Percentiles rank a stretch among this genome's conserved stretches.
These are phyloP conservation scores for Phytophthora hibernalis DNA, from an alignment of 352 stramenopile genomes.

Conservation along the genomic window DNA sequence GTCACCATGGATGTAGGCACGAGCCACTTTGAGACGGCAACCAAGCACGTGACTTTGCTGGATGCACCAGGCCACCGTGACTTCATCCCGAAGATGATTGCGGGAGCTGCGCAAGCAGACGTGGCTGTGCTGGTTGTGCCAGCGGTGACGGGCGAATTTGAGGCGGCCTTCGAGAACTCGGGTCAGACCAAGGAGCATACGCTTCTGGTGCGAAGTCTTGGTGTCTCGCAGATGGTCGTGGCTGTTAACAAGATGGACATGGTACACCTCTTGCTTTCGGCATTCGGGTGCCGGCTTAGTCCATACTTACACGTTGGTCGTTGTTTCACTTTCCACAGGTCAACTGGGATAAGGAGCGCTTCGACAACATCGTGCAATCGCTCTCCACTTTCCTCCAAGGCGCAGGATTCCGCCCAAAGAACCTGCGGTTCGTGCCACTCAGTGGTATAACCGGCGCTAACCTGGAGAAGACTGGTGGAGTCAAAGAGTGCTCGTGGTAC, in stretches of 20 bases:
- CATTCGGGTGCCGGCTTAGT: neutral
- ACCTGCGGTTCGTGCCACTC: slow-evolving; percentile 88
- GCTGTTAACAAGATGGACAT: slow-evolving; percentile 99
- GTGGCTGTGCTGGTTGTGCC: slow-evolving; percentile 95
- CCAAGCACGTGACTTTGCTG: slow-evolving; percentile 94
- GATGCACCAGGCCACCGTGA: slow-evolving; percentile 97
- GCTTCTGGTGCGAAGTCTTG: slow-evolving; percentile 92
- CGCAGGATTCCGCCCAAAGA: slow-evolving; percentile 80
- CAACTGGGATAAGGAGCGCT: slow-evolving; percentile 81
- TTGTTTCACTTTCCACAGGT: slow-evolving; percentile 23
- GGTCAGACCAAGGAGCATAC: slow-evolving; percentile 99
- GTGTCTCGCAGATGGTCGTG: slow-evolving; percentile 96
- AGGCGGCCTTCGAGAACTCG: slow-evolving; percentile 94
- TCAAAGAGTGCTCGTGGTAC: slow-evolving; percentile 77
- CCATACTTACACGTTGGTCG: slow-evolving; percentile 12
- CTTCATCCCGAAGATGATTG: slow-evolving; percentile 99
- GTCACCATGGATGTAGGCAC: slow-evolving; percentile 98
- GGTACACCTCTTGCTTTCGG: slow-evolving; percentile 35
- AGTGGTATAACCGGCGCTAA: slow-evolving; percentile 90
- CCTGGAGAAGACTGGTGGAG: slow-evolving; percentile 63
- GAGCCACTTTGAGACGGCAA: slow-evolving; percentile 91
- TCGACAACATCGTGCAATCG: slow-evolving; percentile 78
- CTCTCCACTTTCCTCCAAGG: slow-evolving; percentile 79
- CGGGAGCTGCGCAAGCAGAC: slow-evolving; percentile 92
- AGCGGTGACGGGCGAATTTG: slow-evolving; percentile 94